Percentiles rank a stretch among this genome's conserved stretches.
Conservation (phyloP, 2,329 filamentous ascomycete species). For the Paecilomyces fulvus region DNA sequence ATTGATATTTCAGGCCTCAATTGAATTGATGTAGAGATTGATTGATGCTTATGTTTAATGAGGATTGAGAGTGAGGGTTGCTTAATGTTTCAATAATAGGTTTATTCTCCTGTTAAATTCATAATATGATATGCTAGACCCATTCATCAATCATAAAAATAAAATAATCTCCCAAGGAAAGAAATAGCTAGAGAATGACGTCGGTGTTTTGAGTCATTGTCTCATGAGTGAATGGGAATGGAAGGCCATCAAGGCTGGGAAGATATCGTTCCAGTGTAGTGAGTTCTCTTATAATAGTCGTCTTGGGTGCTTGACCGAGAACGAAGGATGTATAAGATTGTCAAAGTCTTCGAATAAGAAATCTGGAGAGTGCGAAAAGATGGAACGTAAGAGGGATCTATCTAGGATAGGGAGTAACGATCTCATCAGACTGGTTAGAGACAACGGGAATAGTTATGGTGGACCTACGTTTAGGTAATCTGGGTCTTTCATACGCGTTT, state of each 20-base stretch:
- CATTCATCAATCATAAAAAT: not conserved
- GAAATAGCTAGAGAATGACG: not conserved
- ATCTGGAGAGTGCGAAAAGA: not conserved
- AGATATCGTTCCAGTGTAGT: too few species aligned
- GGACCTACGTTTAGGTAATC: not conserved
- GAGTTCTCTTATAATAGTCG: too few species aligned
- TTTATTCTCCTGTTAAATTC: not conserved
- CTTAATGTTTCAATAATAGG: not conserved
- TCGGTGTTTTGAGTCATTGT: not conserved
- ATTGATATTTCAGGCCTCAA: not conserved
- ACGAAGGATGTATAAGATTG: too few species aligned
- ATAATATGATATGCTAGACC: not conserved
- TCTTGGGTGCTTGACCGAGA: too few species aligned
- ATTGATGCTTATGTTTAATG: too few species aligned
- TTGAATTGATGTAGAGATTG: not conserved
- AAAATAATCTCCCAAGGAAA: not conserved
- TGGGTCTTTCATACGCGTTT: constrained; percentile 10
- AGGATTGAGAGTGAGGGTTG: too few species aligned
- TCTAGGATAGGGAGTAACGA: not conserved
- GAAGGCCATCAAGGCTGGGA: too few species aligned
- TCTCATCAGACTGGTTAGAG: not conserved
- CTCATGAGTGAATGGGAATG: too few species aligned
- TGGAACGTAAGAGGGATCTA: not conserved
- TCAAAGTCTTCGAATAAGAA: too few species aligned
- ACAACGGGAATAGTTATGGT: not conserved